phyloP scores from a whole-genome alignment of 768 basidiomycete species.

The Rhizopogon salebrosus region DNA sequence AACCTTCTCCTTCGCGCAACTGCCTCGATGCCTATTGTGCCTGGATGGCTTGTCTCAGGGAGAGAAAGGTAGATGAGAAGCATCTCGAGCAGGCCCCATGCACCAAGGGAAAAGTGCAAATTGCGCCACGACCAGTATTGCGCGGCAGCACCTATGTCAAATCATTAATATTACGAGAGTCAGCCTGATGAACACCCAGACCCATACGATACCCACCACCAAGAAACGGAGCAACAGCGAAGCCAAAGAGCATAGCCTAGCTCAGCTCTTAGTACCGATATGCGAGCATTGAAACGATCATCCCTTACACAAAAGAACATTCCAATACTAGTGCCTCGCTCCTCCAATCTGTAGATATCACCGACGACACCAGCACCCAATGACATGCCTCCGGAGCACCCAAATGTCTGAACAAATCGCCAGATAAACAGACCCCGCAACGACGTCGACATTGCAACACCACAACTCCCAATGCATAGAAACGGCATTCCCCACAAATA shows the following conservation, averaged over 20 bases:
- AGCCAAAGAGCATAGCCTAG: constrained; percentile 44
- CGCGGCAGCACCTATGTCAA: constrained; percentile 34
- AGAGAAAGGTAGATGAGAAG: constrained; percentile 35
- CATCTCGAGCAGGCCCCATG: constrained; percentile 33
- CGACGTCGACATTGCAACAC: constrained; percentile 42
- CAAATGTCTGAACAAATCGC: constrained; percentile 56
- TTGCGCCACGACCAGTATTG: constrained; percentile 57
- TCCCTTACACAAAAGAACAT: constrained; percentile 42
- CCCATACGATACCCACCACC: constrained; percentile 34
- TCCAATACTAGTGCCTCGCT: constrained; percentile 51
- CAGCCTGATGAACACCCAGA: not conserved
- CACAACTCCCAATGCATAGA: constrained; percentile 49
- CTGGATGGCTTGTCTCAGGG: constrained; percentile 61
- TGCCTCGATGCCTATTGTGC: constrained; percentile 50
- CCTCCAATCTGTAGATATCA: constrained; percentile 54
- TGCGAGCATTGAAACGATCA: not conserved
- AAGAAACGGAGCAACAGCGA: constrained; percentile 48
- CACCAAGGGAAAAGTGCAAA: constrained; percentile 41
- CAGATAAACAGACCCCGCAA: constrained; percentile 49
- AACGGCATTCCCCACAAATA: constrained; percentile 55
- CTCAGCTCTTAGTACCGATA: not conserved
- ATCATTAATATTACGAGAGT: not conserved
- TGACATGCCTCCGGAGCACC: constrained; percentile 47
- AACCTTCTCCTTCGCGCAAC: constrained; percentile 31
- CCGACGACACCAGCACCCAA: no score